These are phyloP conservation scores for Sporisorium iseilematis-ciliati DNA, from an alignment of 1,284 basidiomycete genomes.

Conservation along the genomic window DNA sequence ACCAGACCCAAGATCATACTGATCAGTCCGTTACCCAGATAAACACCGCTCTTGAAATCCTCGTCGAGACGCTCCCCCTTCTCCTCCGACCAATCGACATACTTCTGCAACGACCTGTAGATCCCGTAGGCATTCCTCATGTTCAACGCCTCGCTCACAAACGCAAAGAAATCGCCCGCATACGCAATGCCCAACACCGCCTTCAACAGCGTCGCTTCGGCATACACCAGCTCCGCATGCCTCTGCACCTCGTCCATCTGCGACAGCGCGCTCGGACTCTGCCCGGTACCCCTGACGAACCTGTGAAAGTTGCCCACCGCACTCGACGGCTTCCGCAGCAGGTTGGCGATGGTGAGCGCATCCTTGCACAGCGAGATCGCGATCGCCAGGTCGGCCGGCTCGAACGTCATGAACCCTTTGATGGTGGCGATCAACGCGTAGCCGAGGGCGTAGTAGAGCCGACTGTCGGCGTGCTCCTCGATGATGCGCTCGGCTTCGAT, in stretches of 20 bases:
- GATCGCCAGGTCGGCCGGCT: constrained; percentile 64
- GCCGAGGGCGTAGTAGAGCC: constrained; percentile 68
- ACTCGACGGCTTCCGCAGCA: constrained; percentile 62
- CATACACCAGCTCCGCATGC: constrained; percentile 67
- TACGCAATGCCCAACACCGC: constrained; percentile 67
- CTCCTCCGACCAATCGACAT: constrained; percentile 64
- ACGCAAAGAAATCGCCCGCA: constrained; percentile 67
- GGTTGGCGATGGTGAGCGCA: constrained; percentile 57
- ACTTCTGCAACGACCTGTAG: constrained; percentile 67
- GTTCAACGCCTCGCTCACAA: constrained; percentile 67
- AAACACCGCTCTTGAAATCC: constrained; percentile 68
- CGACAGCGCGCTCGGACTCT: constrained; percentile 53
- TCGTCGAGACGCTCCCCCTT: constrained; percentile 55
- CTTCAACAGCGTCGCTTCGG: constrained; percentile 66
- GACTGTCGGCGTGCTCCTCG: constrained; percentile 55
- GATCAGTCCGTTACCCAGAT: constrained; percentile 67
- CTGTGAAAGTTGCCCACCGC: constrained; percentile 61
- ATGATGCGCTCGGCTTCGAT: constrained; percentile 66
- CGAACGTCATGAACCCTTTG: constrained; percentile 70
- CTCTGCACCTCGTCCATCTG: constrained; percentile 65
- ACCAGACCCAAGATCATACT: constrained; percentile 68
- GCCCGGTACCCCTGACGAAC: constrained; percentile 66
- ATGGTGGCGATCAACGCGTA: constrained; percentile 66
- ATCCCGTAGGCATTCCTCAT: constrained; percentile 68
- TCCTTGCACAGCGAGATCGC: constrained; percentile 68